These are phyloP conservation scores for Sanghuangporus baumii DNA, from an alignment of 1,284 basidiomycete species.

Conservation along the genomic window DNA sequence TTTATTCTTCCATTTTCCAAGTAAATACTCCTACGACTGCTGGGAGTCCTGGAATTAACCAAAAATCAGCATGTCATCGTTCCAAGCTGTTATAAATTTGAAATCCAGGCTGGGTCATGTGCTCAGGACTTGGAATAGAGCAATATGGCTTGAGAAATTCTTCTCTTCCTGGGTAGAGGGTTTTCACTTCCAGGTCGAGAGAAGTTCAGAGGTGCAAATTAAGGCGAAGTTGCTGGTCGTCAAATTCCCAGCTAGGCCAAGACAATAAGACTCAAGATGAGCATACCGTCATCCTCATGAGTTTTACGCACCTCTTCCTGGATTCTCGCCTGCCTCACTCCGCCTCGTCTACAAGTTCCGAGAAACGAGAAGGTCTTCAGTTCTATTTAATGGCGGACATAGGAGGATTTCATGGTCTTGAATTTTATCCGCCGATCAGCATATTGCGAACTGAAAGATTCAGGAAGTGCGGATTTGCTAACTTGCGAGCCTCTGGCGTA, in stretches of 20 bases:
- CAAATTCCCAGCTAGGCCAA: background rate
- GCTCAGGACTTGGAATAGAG: background rate
- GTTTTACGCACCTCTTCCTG: background rate
- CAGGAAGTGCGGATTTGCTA: background rate
- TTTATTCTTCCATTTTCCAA: background rate
- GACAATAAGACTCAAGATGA: constrained; percentile 4
- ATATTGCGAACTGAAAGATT: background rate
- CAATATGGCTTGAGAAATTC: background rate
- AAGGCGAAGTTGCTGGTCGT: background rate
- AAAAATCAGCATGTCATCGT: background rate
- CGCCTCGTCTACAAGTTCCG: background rate
- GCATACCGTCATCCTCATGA: background rate
- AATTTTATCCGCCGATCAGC: background rate
- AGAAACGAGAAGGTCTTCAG: background rate
- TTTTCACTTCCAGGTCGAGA: background rate
- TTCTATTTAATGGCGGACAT: background rate
- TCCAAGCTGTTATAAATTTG: background rate
- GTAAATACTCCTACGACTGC: background rate
- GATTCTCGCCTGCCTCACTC: background rate
- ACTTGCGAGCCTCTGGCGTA: background rate
- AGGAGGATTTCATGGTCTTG: background rate
- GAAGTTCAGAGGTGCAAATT: background rate
- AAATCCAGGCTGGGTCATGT: background rate
- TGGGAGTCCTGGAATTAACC: background rate
- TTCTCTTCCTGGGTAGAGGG: background rate